Base-by-base conservation (phyloP, 805 yeast genomes). In the Starmerella cellae region DNA sequence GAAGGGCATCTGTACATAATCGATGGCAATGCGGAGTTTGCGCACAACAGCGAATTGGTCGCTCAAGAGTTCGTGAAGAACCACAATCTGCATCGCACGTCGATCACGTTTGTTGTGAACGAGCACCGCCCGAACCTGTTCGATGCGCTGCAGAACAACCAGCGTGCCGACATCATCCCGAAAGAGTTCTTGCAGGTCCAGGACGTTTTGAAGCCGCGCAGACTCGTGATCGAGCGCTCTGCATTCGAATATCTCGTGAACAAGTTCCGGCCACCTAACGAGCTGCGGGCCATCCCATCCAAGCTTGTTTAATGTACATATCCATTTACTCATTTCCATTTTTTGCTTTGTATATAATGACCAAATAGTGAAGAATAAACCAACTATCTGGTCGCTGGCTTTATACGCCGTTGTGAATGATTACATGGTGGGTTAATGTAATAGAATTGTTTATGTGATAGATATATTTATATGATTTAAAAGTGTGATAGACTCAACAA, bases 181-280 rank as follows among this genome's bases (percentile, higher is more conserved):
- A 77, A 79, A 58, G 93, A 83, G 55, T 80, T 79, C 19, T 74
- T 84, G 29, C 82, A 79, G 57, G 88, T 87, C 17, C 75, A 87
- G 62, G 94, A 85, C 58, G 55, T 87, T 39, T 71, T 87, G 48
- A 79, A 75, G 62, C 88, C 95, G 13, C 73, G 79, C 54, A 71
- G 83, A 50, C 66, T 85, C 45, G 74, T 74, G 52, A 71, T 85
- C 45, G 95, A 84, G 61, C 64, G 73, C 52, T 65, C 66, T 20
- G 87, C 95, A 2, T 70, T 85, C 51, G 74, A 77, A 56, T 77
- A 75, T 68, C 65, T 76, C 43, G 71, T 38, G 14, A 29, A 18
- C 35, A 24, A 31, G 26, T 49, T 35, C 46, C 42, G 38, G n/a
- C 43, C 43, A 2, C 31, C 47, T 9, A 42, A 30, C 28, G 41